Percentiles rank a stretch among this genome's conserved stretches.
phyloP scores from a whole-genome alignment of 768 basidiomycete genomes.

The Pluteus cervinus region DNA sequence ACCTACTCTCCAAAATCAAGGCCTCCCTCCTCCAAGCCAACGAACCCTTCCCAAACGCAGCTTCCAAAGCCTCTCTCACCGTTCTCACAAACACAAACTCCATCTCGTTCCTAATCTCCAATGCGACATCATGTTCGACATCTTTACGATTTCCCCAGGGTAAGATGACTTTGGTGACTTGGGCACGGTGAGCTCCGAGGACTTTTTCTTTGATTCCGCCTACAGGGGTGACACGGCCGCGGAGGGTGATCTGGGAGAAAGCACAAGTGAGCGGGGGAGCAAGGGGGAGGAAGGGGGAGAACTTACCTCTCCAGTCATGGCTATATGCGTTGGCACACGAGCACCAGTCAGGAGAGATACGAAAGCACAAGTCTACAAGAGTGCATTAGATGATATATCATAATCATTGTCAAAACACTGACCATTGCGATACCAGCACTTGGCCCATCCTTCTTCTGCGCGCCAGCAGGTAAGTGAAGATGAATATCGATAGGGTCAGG shows the following conservation, averaged over 20 bases:
- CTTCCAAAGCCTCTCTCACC: conserved; percentile 75
- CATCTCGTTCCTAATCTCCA: conserved; percentile 67
- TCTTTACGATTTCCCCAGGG: conserved; percentile 85
- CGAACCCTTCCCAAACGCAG: conserved; percentile 70
- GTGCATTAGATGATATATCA: conserved; percentile 1
- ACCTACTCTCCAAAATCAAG: conserved; percentile 47
- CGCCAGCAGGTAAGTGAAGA: conserved; percentile 83
- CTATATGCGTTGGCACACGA: conserved; percentile 63
- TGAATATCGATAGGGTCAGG: conserved; percentile 78
- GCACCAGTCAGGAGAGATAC: conserved; percentile 79
- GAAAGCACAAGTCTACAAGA: conserved; percentile 67
- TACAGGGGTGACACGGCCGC: conserved; percentile 77
- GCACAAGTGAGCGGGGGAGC: neutral
- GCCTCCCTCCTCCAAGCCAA: conserved; percentile 56
- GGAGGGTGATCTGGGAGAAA: conserved; percentile 59
- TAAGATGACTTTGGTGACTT: conserved; percentile 76
- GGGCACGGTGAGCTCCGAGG: conserved; percentile 83
- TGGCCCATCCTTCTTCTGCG: conserved; percentile 91
- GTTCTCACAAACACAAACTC: conserved; percentile 79
- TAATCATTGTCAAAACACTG: conserved; percentile 10
- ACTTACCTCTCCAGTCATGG: conserved; percentile 86
- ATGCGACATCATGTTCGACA: conserved; percentile 78
- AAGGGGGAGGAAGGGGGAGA: neutral
- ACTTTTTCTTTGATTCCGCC: conserved; percentile 93
- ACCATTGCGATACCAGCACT: conserved; percentile 90